Evolutionary conservation across 768 basidiomycete genomes (phyloP).

Genomic region (Lentinus tigrinus): DNA sequence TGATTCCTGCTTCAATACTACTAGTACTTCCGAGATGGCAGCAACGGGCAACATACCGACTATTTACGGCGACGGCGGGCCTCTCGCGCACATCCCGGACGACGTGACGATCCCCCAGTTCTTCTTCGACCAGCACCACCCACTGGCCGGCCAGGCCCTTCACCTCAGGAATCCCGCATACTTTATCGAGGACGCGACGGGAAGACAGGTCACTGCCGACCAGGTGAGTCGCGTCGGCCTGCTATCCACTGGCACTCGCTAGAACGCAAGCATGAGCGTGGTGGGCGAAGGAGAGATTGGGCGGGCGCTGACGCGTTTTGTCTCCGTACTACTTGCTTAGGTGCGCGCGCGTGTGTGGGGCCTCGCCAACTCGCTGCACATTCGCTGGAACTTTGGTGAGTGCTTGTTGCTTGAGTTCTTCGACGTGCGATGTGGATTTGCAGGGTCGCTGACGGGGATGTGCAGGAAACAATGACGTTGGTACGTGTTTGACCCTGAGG

Average conservation of each 20-base stretch:
- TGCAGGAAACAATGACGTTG: conserved; percentile 49
- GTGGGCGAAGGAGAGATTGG: conserved; percentile 5
- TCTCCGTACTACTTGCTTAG: conserved; percentile 25
- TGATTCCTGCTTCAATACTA: too few relatives aligned
- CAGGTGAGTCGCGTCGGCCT: conserved; percentile 33
- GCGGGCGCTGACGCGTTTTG: background rate
- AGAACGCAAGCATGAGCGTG: background rate
- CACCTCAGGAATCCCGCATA: conserved; percentile 32
- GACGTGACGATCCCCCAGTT: conserved; percentile 54
- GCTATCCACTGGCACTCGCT: background rate
- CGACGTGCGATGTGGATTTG: background rate
- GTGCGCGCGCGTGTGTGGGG: conserved; percentile 45
- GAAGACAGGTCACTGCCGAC: conserved; percentile 35
- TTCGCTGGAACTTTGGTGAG: conserved; percentile 45
- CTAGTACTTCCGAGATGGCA: background rate
- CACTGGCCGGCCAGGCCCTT: conserved; percentile 32
- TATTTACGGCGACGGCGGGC: conserved; percentile 10
- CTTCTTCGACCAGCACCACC: conserved; percentile 45
- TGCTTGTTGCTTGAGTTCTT: background rate
- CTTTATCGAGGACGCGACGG: conserved; percentile 52
- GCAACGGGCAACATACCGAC: conserved; percentile 9
- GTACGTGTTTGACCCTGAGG: conserved; percentile 33
- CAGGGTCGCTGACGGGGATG: background rate
- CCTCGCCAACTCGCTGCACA: conserved; percentile 46
- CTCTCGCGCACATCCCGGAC: conserved; percentile 45